Base-by-base conservation (phyloP, 139 green algal species). In the Dunaliella sp. region DNA sequence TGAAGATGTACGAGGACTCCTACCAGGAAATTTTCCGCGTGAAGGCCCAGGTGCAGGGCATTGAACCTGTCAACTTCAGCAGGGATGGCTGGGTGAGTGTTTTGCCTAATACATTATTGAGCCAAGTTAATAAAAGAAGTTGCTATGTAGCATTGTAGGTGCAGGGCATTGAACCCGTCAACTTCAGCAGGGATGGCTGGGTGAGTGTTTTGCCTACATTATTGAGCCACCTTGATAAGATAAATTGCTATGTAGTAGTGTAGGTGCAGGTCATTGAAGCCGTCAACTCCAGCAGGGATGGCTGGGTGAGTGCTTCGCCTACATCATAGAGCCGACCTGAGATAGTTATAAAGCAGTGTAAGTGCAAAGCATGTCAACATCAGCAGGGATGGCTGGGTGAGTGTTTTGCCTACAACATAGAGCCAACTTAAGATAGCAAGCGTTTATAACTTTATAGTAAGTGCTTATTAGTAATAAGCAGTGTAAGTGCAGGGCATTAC, bases 11-110 rank as follows among this genome's bases (percentile, higher is more conserved):
- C 0, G 92, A 97, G 86, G 97, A 99, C 83, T 96, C 84, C 3
- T 99, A 96, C 85, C 93, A 97, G 30, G 97, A 99, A 77, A 95
- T 98, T 90, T 57, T 48, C n/a, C 93, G 95, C 30, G 82, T 96
- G 80, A 96, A 97, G 89, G 87, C 89, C n/a, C 84, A 81, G 2
- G 83, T 92, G 38, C 88, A 85, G 81, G 83, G 81, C 32, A 30
- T 92, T 59, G 86, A 90, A 36, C 80, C n/a, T 25, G 36, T 88
- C 0, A 38, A 89, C 38, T 86, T 32, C 35, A 77, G 48, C 26
- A 87, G 86, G 76, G 89, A 92, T 75, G 75, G 36, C 2, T 82
- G 33, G 74, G 37, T 87, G 72, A 88, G 85, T 84, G 73, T n/a
- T n/a, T n/a, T n/a, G n/a, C n/a, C n/a, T n/a, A n/a, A n/a, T n/a